A percentile compares a stretch with the other conserved stretches of the same genome.
Conservation (phyloP, 1,284 basidiomycete species). For the Sanguinoderma infundibulare region DNA sequence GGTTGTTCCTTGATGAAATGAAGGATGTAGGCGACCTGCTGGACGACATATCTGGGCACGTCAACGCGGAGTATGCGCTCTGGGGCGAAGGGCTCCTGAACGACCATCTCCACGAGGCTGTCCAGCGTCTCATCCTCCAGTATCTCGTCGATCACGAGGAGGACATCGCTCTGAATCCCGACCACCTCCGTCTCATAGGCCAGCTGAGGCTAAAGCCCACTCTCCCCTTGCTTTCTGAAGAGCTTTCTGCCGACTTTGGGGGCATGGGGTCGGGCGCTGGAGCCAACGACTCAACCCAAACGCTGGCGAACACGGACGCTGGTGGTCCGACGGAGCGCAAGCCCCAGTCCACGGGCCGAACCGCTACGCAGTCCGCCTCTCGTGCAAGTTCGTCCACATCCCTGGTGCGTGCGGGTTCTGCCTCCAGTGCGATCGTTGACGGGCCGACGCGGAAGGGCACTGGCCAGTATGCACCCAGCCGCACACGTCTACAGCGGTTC, state of each 20-base stretch:
- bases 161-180: background rate
- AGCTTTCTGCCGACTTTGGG: background rate
- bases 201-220: background rate
- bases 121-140: background rate
- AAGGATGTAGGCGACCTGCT: background rate
- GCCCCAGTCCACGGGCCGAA: background rate
- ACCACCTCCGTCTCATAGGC: background rate
- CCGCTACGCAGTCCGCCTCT: background rate
- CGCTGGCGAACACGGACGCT: background rate
- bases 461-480: background rate
- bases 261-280: background rate
- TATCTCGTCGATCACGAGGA: background rate
- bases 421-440: background rate
- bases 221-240: background rate
- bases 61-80: background rate
- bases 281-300: background rate
- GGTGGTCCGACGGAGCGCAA: background rate
- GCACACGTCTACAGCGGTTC: background rate
- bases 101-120: slow-evolving; percentile 1
- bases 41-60: background rate
- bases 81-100: background rate
- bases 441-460: background rate
- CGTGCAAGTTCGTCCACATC: background rate
- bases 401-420: background rate
- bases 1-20: background rate